These are phyloP conservation scores for Penicillium nucicola DNA, from an alignment of 495 filamentous ascomycete genomes.

Conservation along the genomic window DNA sequence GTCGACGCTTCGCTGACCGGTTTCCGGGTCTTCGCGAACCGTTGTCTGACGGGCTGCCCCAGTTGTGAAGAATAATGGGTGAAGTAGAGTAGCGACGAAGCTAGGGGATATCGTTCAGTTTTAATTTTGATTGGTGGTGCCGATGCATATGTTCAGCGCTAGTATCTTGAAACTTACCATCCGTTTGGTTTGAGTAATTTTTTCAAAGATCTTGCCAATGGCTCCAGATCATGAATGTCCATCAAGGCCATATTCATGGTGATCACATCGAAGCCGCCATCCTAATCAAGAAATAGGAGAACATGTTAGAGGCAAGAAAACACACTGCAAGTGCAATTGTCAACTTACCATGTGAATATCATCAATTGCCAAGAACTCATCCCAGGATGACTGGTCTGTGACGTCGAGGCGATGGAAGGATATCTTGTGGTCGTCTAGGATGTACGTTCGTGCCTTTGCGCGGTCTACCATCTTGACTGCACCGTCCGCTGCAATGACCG, in stretches of 20 bases:
- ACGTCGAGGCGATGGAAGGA: constrained; percentile 5
- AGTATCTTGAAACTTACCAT: neutral
- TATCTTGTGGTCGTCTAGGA: neutral
- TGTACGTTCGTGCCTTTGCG: constrained; percentile 1
- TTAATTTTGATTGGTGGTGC: no score
- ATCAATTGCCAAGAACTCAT: neutral
- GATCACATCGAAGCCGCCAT: constrained; percentile 6
- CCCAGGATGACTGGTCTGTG: neutral
- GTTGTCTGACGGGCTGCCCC: constrained; percentile 8
- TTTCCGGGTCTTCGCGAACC: constrained; percentile 6
- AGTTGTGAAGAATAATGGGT: constrained; percentile 13
- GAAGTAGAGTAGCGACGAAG: constrained; percentile 12
- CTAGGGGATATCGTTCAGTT: neutral
- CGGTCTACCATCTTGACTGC: constrained; percentile 3
- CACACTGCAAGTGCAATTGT: no score
- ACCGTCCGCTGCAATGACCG: constrained; percentile 8
- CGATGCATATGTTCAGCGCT: neutral
- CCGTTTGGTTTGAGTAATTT: neutral
- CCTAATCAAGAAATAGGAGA: neutral
- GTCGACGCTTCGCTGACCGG: constrained; percentile 4
- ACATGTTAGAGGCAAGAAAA: neutral
- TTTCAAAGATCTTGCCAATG: constrained; percentile 5
- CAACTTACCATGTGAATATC: neutral
- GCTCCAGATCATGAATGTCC: constrained; percentile 10
- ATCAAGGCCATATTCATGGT: constrained; percentile 14